Evolutionary conservation across 179 eudicot genomes (phyloP).

Genomic region (Actinidia chinensis): DNA sequence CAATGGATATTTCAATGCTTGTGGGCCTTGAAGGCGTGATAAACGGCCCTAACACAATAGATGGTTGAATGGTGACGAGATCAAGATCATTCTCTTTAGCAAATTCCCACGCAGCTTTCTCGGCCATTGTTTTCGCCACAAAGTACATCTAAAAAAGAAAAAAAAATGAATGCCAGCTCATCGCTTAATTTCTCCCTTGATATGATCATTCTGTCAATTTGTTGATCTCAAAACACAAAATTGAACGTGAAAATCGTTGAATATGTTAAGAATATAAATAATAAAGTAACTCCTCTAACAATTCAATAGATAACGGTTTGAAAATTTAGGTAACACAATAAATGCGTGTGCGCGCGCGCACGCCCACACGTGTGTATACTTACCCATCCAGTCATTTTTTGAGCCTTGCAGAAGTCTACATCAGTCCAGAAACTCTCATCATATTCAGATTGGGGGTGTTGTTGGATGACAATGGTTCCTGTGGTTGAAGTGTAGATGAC

Average conservation of each 20-base stretch:
- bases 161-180: background rate
- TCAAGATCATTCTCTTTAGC: slow-evolving; percentile 51
- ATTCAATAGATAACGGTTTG: no score
- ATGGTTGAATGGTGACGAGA: slow-evolving; percentile 46
- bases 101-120: slow-evolving; percentile 55
- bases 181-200: no score
- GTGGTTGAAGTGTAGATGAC: slow-evolving; percentile 49
- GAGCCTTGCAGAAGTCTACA: slow-evolving; percentile 33
- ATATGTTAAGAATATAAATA: no score
- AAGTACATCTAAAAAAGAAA: slow-evolving; percentile 45
- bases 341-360: no score
- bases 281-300: no score
- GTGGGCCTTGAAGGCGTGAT: slow-evolving; percentile 39
- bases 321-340: background rate
- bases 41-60: slow-evolving; percentile 61
- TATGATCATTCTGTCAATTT: background rate
- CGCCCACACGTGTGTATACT: no score
- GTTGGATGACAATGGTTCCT: slow-evolving; percentile 42
- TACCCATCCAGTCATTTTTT: slow-evolving; percentile 53
- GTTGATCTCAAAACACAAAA: background rate
- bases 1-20: slow-evolving; percentile 45
- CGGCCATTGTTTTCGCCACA: slow-evolving; percentile 52
- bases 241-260: no score
- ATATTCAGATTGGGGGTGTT: slow-evolving; percentile 28
- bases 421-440: slow-evolving; percentile 52